phyloP scores from a whole-genome alignment of 1,284 basidiomycete genomes.

The Mycosarcoma mackinlayi region DNA sequence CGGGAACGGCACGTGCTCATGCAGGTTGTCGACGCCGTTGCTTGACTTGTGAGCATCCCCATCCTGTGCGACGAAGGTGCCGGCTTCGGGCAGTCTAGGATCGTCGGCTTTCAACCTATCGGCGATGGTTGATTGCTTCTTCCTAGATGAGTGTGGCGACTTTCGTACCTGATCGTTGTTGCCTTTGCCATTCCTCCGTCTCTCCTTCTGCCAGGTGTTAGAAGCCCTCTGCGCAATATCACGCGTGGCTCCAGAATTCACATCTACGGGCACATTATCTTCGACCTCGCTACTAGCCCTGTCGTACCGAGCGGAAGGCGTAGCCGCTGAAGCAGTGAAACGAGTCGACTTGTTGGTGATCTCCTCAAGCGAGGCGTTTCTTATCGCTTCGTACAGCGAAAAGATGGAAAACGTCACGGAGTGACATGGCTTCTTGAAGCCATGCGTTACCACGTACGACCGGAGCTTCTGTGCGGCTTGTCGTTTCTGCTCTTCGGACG shows the following conservation, averaged over 20 bases:
- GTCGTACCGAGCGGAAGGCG: background rate
- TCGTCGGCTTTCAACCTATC: conserved; percentile 9
- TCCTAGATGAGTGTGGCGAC: background rate
- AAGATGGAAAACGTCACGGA: background rate
- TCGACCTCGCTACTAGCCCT: too few species aligned
- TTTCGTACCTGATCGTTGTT: background rate
- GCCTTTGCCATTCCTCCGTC: background rate
- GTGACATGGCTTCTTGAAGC: conserved; percentile 4
- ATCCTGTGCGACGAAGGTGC: conserved; percentile 20
- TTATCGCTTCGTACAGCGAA: conserved; percentile 7
- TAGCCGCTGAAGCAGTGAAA: background rate
- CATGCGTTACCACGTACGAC: conserved; percentile 13
- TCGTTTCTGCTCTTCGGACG: conserved; percentile 12
- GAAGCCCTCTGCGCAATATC: conserved; percentile 1
- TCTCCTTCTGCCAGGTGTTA: background rate
- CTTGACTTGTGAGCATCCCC: conserved; percentile 6
- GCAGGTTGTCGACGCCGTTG: background rate
- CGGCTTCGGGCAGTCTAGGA: conserved; percentile 21
- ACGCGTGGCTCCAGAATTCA: background rate
- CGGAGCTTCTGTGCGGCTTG: background rate
- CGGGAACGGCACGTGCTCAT: conserved; percentile 25
- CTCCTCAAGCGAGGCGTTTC: conserved; percentile 1
- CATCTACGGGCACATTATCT: conserved; percentile 4
- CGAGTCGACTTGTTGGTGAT: background rate
- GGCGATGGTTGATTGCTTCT: background rate